Conservation (phyloP, 2,329 filamentous ascomycete genomes). For the Aspergillus ochraceoroseus region DNA sequence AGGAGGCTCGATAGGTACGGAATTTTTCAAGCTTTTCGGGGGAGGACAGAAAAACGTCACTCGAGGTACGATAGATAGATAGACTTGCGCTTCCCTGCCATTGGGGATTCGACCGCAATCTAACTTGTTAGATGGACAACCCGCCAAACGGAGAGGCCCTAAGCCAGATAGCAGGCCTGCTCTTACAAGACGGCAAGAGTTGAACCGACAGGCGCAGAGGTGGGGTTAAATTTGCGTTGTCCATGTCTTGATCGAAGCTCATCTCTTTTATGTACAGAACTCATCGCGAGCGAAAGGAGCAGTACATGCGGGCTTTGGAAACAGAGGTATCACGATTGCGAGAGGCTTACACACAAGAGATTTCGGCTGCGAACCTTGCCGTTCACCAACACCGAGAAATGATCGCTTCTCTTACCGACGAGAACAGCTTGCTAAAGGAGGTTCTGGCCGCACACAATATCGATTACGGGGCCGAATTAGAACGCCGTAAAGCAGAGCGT, state of each 20-base stretch:
- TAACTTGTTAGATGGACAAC: slow-evolving; percentile 63
- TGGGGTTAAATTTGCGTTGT: slow-evolving; percentile 43
- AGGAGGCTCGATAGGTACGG: slow-evolving; percentile 24
- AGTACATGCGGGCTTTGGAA: slow-evolving; percentile 91
- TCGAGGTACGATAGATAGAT: too few relatives aligned
- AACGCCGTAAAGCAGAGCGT: slow-evolving; percentile 36
- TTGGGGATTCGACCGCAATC: neutral
- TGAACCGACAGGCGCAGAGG: slow-evolving; percentile 95
- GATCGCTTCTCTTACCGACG: slow-evolving; percentile 66
- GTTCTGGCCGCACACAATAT: slow-evolving; percentile 58
- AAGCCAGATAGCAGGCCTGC: slow-evolving; percentile 97
- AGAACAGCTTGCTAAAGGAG: slow-evolving; percentile 71
- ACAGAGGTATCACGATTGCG: slow-evolving; percentile 85
- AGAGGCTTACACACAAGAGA: slow-evolving; percentile 65
- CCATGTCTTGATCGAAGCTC: neutral
- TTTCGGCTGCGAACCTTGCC: slow-evolving; percentile 48
- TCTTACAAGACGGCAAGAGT: slow-evolving; percentile 81
- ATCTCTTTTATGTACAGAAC: slow-evolving; percentile 59
- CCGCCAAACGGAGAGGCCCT: slow-evolving; percentile 82
- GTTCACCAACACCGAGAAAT: slow-evolving; percentile 65
- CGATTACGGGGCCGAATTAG: slow-evolving; percentile 48
- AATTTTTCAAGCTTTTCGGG: slow-evolving; percentile 52
- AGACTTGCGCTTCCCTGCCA: slow-evolving; percentile 22
- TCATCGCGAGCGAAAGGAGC: slow-evolving; percentile 92
- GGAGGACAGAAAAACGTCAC: slow-evolving; percentile 65